Percentiles rank a stretch among this genome's conserved stretches.
Conservation (phyloP, 768 basidiomycete species). For the Clavaria fumosa region DNA sequence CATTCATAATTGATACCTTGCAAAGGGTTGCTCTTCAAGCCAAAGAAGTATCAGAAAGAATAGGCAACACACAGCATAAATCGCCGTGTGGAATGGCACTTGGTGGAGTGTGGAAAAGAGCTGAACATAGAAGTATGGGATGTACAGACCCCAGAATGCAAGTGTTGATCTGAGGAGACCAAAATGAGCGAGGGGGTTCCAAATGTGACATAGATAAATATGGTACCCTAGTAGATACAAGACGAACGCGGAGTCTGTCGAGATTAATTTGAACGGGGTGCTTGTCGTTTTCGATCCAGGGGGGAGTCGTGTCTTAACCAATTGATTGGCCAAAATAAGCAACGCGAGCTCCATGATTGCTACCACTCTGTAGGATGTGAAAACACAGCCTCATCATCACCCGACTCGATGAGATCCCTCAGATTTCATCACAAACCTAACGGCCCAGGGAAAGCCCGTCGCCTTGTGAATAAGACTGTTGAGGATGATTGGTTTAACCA, state of each 20-base stretch:
- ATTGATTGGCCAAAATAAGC: constrained; percentile 21
- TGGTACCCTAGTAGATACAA: constrained; percentile 26
- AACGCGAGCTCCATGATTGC: constrained; percentile 24
- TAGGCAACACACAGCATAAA: neutral
- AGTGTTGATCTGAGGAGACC: neutral
- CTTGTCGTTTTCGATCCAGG: constrained; percentile 21
- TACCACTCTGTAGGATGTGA: too few species aligned
- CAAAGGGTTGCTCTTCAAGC: constrained; percentile 8
- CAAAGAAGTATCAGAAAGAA: constrained; percentile 7
- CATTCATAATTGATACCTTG: constrained; percentile 25
- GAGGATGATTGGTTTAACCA: constrained; percentile 47
- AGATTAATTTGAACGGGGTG: constrained; percentile 10
- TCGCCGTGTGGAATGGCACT: neutral
- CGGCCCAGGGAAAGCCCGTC: constrained; percentile 41
- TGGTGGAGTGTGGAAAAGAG: constrained; percentile 35
- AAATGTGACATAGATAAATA: constrained; percentile 2
- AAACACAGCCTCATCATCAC: too few species aligned
- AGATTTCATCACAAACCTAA: constrained; percentile 35
- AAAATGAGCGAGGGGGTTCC: neutral
- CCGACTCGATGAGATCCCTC: constrained; percentile 35
- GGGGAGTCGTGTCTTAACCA: constrained; percentile 24
- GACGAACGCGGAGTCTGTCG: constrained; percentile 30
- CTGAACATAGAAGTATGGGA: constrained; percentile 42
- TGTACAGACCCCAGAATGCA: constrained; percentile 19
- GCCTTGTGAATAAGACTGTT: constrained; percentile 34